Evolutionary conservation across 371 early-diverging fungal genomes (phyloP).

Genomic region (Blastocladiella emersonii): DNA sequence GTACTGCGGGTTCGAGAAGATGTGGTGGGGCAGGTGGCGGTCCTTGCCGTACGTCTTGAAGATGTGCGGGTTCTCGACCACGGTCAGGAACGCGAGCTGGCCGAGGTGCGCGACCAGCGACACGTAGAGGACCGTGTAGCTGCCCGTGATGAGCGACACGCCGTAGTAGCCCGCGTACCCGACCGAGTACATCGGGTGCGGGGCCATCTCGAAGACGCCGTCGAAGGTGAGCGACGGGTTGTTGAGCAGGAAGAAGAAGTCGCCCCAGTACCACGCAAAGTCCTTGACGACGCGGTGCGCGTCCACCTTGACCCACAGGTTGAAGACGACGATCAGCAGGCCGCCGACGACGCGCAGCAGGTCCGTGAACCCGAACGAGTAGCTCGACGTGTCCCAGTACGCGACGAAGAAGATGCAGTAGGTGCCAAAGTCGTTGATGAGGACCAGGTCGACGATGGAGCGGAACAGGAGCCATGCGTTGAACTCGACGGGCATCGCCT

Average conservation of each 20-base stretch:
- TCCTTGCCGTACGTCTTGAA: constrained; percentile 64
- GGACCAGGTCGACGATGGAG: constrained; percentile 79
- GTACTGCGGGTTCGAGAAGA: constrained; percentile 1
- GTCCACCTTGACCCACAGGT: constrained; percentile 90
- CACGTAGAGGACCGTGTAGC: constrained; percentile 76
- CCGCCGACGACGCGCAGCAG: constrained; percentile 62
- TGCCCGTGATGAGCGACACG: constrained; percentile 63
- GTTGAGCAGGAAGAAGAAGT: constrained; percentile 89
- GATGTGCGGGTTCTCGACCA: constrained; percentile 93
- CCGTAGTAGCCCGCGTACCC: constrained; percentile 95
- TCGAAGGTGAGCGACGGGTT: constrained; percentile 68
- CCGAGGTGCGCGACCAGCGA: constrained; percentile 75
- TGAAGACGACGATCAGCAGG: constrained; percentile 62
- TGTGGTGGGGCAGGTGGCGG: constrained; percentile 1
- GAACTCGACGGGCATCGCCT: constrained; percentile 77
- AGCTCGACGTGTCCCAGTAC: constrained; percentile 15
- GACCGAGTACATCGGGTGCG: constrained; percentile 96
- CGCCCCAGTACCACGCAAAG: constrained; percentile 98
- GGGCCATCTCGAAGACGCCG: constrained; percentile 91
- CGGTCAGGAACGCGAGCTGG: constrained; percentile 73
- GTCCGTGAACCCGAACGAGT: constrained; percentile 31
- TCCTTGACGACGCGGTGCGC: constrained; percentile 93
- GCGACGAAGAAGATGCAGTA: constrained; percentile 69
- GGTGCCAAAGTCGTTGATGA: constrained; percentile 78
- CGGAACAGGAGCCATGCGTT: constrained; percentile 91